Conservation (phyloP, 192 early-diverging fungal genomes). For the Cetraspora pellucida region DNA sequence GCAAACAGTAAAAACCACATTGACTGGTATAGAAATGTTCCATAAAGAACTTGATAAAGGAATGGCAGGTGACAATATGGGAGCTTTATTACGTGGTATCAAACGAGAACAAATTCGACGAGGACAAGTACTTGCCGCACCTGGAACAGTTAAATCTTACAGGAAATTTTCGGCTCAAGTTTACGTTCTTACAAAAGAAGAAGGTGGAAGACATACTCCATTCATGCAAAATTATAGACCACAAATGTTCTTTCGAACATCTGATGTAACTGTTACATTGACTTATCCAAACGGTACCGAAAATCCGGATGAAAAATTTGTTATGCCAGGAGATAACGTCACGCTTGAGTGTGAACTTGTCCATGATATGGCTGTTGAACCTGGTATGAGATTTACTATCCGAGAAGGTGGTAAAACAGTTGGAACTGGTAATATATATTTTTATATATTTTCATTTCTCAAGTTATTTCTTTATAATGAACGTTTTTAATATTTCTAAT, state of each 20-base stretch:
- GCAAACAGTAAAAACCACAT: slow-evolving; percentile 83
- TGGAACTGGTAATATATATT: slow-evolving; percentile 70
- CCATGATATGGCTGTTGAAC: slow-evolving; percentile 84
- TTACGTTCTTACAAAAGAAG: slow-evolving; percentile 96
- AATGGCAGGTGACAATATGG: slow-evolving; percentile 99
- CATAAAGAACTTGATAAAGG: slow-evolving; percentile 98
- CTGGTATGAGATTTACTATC: slow-evolving; percentile 95
- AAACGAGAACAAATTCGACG: slow-evolving; percentile 96
- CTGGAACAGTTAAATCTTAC: slow-evolving; percentile 93
- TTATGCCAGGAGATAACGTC: slow-evolving; percentile 98
- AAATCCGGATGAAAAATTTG: slow-evolving; percentile 92
- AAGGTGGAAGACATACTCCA: slow-evolving; percentile 97
- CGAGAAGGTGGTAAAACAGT: slow-evolving; percentile 98
- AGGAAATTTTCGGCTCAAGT: slow-evolving; percentile 91
- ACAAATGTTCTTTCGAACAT: slow-evolving; percentile 94
- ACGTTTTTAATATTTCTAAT: neutral
- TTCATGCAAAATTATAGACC: slow-evolving; percentile 98
- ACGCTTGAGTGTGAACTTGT: slow-evolving; percentile 85
- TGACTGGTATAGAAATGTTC: slow-evolving; percentile 99
- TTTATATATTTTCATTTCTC: neutral
- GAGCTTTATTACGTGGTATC: slow-evolving; percentile 92
- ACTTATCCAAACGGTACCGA: slow-evolving; percentile 73
- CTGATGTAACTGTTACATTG: slow-evolving; percentile 90
- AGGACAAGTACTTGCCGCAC: slow-evolving; percentile 90
- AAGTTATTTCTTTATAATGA: neutral